A percentile compares a stretch with the other conserved stretches of the same genome.
Conservation (phyloP, 192 early-diverging fungal genomes). For the Gigaspora rosea region DNA sequence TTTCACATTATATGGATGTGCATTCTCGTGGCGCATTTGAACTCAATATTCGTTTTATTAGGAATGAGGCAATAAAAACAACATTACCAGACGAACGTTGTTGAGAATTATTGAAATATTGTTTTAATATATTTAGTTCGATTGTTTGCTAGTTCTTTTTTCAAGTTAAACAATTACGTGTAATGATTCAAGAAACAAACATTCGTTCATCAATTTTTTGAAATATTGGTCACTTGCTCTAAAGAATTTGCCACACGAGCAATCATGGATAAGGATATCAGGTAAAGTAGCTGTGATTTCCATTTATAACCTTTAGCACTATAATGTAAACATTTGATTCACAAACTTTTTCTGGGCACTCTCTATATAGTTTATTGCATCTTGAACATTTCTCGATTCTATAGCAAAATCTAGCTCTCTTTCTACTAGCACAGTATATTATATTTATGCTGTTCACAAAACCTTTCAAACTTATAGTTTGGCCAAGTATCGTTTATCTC, state of each 20-base stretch:
- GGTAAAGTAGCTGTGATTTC: no score
- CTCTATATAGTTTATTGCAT: no score
- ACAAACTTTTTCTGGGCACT: no score
- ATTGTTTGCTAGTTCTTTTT: constrained; percentile 25
- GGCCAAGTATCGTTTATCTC: no score
- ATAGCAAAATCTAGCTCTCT: no score
- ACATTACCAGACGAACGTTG: background rate
- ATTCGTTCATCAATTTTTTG: constrained; percentile 29
- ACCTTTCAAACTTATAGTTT: no score
- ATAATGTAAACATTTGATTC: no score
- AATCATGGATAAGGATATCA: background rate
- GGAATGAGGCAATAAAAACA: background rate
- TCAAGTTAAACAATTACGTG: no score
- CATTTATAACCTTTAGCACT: no score
- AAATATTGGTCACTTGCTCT: constrained; percentile 18
- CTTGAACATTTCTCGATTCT: no score
- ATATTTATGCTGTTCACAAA: no score
- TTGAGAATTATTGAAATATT: constrained; percentile 5
- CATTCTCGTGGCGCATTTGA: background rate
- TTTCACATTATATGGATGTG: constrained; percentile 15
- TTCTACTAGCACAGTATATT: no score
- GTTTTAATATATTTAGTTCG: constrained; percentile 8
- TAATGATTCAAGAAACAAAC: background rate
- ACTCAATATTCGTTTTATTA: background rate
- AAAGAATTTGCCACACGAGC: constrained; percentile 35